phyloP scores from a whole-genome alignment of 768 basidiomycete species.

The Dacryopinax primogenitus region DNA sequence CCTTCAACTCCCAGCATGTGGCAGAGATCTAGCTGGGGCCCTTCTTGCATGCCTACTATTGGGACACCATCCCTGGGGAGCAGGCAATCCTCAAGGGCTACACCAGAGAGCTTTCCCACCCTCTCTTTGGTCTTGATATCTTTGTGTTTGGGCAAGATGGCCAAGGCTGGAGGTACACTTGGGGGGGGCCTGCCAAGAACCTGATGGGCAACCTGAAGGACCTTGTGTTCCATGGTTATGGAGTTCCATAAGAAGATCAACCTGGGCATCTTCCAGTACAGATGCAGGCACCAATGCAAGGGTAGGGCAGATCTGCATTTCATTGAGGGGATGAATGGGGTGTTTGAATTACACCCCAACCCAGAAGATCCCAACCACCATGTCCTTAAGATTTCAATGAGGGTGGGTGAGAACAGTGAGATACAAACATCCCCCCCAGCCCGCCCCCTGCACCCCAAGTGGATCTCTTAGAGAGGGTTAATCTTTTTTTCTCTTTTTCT shows the following conservation, averaged over 20 bases:
- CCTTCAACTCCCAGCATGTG: neutral
- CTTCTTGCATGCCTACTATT: neutral
- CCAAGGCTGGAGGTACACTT: neutral
- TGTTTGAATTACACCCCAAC: neutral
- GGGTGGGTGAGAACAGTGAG: neutral
- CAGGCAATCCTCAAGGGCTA: neutral
- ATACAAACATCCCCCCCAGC: neutral
- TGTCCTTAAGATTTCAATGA: neutral
- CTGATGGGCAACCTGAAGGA: neutral
- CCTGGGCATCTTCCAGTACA: neutral
- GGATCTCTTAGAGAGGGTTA: neutral
- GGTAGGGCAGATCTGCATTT: neutral
- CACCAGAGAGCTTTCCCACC: neutral
- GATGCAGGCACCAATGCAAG: neutral
- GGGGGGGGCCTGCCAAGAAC: neutral
- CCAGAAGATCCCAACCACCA: neutral
- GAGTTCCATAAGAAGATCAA: neutral
- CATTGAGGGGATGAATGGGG: neutral
- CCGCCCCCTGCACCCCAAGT: neutral
- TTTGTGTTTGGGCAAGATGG: neutral
- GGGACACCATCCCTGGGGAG: neutral
- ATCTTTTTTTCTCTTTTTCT: too few relatives aligned
- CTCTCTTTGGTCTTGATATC: neutral
- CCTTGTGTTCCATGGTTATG: neutral
- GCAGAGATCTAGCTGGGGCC: neutral